A percentile compares a stretch with the other conserved stretches of the same genome.
phyloP scores from a whole-genome alignment of 305 asterid species.

The Fraxinus angustifolia region DNA sequence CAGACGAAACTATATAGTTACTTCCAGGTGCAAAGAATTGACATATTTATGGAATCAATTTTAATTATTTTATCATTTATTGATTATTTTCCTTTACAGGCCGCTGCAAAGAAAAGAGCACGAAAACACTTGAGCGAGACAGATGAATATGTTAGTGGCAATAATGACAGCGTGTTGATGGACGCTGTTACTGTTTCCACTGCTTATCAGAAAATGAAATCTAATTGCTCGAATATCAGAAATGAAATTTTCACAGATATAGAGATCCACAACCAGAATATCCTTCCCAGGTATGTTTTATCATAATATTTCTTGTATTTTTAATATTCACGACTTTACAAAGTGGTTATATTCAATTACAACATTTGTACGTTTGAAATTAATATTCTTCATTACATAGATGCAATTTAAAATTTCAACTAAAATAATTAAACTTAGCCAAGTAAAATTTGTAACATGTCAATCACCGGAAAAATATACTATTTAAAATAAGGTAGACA shows the following conservation, averaged over 20 bases:
- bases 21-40: constrained; percentile 39
- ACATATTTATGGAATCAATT: not conserved
- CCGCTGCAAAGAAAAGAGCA: constrained; percentile 52
- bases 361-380: not conserved
- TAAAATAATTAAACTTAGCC: not conserved
- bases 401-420: not conserved
- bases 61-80: not conserved
- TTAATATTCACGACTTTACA: not conserved
- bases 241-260: constrained; percentile 52
- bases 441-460: not conserved
- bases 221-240: constrained; percentile 41
- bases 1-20: constrained; percentile 44
- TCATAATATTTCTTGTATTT: constrained; percentile 8
- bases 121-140: constrained; percentile 52
- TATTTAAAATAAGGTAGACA: not conserved
- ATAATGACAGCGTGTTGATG: constrained; percentile 41
- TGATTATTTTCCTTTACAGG: constrained; percentile 28
- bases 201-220: constrained; percentile 49
- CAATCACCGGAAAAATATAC: not conserved
- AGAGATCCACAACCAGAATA: constrained; percentile 50
- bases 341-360: constrained; percentile 3
- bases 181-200: constrained; percentile 42
- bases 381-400: not conserved
- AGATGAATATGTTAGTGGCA: constrained; percentile 54
- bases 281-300: constrained; percentile 46